Evolutionary conservation across 495 filamentous ascomycete species (phyloP).

Genomic region (Trichoderma reesei): DNA sequence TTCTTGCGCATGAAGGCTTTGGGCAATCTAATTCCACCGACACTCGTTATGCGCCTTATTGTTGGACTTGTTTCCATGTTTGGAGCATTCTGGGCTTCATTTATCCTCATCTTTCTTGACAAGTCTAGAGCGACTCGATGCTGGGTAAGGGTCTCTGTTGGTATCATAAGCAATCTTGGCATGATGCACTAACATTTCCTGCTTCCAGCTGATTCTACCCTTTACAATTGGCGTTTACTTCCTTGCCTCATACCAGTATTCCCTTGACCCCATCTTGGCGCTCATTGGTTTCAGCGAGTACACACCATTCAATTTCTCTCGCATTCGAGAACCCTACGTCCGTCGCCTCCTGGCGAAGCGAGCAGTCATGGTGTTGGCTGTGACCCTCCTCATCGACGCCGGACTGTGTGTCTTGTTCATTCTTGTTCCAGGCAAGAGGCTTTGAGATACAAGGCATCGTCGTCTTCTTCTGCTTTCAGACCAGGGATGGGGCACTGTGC

Average conservation of each 20-base stretch:
- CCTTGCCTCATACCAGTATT: conserved; percentile 85
- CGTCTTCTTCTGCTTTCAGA: neutral
- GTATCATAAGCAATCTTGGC: neutral
- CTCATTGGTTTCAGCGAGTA: conserved; percentile 89
- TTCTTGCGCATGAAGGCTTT: conserved; percentile 91
- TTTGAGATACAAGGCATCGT: conserved; percentile 35
- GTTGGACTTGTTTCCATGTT: conserved; percentile 82
- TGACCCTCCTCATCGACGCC: conserved; percentile 65
- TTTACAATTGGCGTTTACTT: conserved; percentile 85
- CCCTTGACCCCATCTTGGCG: conserved; percentile 82
- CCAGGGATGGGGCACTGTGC: neutral
- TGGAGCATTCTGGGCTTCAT: conserved; percentile 86
- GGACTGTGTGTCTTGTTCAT: conserved; percentile 76
- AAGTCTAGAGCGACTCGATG: conserved; percentile 60
- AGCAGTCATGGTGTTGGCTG: conserved; percentile 60
- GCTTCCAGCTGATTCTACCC: conserved; percentile 69
- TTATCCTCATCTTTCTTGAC: conserved; percentile 84
- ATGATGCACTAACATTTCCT: conserved; percentile 17
- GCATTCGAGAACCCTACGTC: conserved; percentile 81
- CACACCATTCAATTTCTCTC: conserved; percentile 80
- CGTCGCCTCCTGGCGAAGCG: conserved; percentile 73
- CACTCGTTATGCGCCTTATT: conserved; percentile 70
- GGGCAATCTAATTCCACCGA: conserved; percentile 86
- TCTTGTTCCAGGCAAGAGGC: conserved; percentile 80
- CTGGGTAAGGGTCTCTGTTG: conserved; percentile 54